phyloP scores from a whole-genome alignment of 352 stramenopile species.

The Globisporangium carolinianum region DNA sequence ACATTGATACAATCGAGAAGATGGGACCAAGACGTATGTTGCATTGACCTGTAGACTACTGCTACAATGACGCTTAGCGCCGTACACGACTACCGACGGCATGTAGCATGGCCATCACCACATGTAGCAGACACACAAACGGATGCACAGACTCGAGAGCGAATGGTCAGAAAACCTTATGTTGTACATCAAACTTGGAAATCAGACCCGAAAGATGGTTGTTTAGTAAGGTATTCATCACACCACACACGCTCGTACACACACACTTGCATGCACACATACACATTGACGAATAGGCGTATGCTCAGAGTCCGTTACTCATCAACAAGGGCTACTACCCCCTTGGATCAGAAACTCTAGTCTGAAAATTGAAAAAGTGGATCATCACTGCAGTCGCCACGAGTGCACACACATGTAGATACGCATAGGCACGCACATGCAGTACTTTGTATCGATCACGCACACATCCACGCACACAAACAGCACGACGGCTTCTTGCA shows the following conservation, averaged over 20 bases:
- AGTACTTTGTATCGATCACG: neutral
- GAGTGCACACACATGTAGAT: conserved; percentile 1
- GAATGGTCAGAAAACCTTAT: conserved; percentile 76
- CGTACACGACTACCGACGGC: neutral
- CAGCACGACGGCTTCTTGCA: too few species aligned
- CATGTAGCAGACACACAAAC: too few species aligned
- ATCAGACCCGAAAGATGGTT: conserved; percentile 91
- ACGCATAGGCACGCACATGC: neutral
- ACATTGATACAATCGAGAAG: too few species aligned
- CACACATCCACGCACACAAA: neutral
- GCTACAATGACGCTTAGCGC: too few species aligned
- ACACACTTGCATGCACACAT: neutral
- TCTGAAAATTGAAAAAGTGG: conserved; percentile 79
- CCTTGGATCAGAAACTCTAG: conserved; percentile 88
- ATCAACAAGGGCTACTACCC: conserved; percentile 84
- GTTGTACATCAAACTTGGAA: conserved; percentile 79
- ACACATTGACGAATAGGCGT: conserved; percentile 16
- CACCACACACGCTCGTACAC: conserved; percentile 27
- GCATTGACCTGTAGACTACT: too few species aligned
- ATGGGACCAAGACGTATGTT: too few species aligned
- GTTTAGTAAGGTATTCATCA: conserved; percentile 80
- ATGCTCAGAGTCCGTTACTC: conserved; percentile 74
- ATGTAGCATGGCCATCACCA: too few species aligned
- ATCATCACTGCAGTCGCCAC: conserved; percentile 70
- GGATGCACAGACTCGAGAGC: neutral